Evolutionary conservation across 768 basidiomycete genomes (phyloP).

Genomic region (Tulasnella sp.): DNA sequence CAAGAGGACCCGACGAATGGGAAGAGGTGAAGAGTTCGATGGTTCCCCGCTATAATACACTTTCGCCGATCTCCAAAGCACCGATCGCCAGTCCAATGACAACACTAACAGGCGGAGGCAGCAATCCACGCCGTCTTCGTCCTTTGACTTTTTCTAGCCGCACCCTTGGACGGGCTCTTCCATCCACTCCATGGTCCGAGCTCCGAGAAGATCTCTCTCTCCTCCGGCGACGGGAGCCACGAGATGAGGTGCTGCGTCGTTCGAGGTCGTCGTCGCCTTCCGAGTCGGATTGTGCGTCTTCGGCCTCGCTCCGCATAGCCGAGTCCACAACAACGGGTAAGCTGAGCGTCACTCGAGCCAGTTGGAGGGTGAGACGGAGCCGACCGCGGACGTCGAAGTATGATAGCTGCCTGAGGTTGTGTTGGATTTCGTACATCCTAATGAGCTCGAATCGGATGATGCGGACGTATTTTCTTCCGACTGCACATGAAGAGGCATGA

Average conservation of each 20-base stretch:
- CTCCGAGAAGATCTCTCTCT: neutral
- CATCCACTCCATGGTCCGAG: conserved; percentile 11
- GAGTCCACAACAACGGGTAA: conserved; percentile 67
- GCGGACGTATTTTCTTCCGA: conserved; percentile 60
- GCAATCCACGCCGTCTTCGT: conserved; percentile 12
- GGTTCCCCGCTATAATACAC: conserved; percentile 9
- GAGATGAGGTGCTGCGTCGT: neutral
- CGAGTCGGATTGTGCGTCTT: conserved; percentile 3
- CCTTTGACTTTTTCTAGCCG: conserved; percentile 18
- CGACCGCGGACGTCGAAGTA: conserved; percentile 73
- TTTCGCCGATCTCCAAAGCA: conserved; percentile 21
- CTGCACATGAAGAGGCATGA: conserved; percentile 15
- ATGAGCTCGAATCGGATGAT: conserved; percentile 63
- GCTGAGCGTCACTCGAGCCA: conserved; percentile 67
- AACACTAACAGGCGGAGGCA: conserved; percentile 17
- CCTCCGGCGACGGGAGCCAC: neutral
- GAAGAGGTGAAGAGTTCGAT: no score
- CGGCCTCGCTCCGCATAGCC: conserved; percentile 44
- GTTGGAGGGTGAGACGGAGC: conserved; percentile 63
- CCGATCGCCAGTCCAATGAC: conserved; percentile 19
- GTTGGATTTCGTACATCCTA: conserved; percentile 76
- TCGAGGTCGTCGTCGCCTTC: neutral
- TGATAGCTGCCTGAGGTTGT: conserved; percentile 62
- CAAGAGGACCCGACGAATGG: no score
- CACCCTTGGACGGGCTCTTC: conserved; percentile 2